phyloP scores from a whole-genome alignment of 2,329 filamentous ascomycete genomes.

The Diplodia intermedia region DNA sequence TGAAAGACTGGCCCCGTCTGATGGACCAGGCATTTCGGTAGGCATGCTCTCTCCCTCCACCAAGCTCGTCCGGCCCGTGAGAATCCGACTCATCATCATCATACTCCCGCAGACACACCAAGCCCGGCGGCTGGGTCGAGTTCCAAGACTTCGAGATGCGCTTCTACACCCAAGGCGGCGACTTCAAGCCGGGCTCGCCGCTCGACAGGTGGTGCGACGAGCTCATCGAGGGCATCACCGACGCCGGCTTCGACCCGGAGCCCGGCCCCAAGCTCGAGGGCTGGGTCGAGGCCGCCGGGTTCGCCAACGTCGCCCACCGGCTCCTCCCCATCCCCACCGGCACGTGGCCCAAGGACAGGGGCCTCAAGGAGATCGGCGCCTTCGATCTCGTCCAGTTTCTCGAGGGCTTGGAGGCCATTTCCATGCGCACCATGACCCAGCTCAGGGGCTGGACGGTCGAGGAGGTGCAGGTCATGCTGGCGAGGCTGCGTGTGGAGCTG shows the following conservation, averaged over 20 bases:
- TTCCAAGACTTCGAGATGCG: constrained; percentile 40
- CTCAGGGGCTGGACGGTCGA: constrained; percentile 37
- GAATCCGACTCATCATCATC: no score
- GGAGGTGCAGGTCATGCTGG: constrained; percentile 39
- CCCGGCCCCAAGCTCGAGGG: constrained; percentile 40
- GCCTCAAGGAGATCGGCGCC: constrained; percentile 40
- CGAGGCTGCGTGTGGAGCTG: constrained; percentile 38
- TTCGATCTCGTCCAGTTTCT: constrained; percentile 40
- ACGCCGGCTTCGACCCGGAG: neutral
- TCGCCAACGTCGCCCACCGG: constrained; percentile 45
- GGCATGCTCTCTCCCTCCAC: constrained; percentile 3
- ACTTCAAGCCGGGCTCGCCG: constrained; percentile 34
- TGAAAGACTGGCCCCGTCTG: constrained; percentile 45
- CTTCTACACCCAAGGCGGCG: constrained; percentile 13
- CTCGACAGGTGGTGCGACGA: constrained; percentile 33
- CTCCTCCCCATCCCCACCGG: constrained; percentile 41
- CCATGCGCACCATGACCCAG: constrained; percentile 35
- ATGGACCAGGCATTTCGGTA: constrained; percentile 43
- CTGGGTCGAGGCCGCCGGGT: constrained; percentile 43
- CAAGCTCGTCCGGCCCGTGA: no score
- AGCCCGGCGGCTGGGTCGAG: constrained; percentile 46
- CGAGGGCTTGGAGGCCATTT: constrained; percentile 40
- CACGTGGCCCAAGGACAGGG: constrained; percentile 38
- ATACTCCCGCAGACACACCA: constrained; percentile 42
- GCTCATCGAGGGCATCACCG: constrained; percentile 4